These are phyloP conservation scores for Ogataea salicorniae DNA, from an alignment of 805 yeast species.

Conservation along the genomic window DNA sequence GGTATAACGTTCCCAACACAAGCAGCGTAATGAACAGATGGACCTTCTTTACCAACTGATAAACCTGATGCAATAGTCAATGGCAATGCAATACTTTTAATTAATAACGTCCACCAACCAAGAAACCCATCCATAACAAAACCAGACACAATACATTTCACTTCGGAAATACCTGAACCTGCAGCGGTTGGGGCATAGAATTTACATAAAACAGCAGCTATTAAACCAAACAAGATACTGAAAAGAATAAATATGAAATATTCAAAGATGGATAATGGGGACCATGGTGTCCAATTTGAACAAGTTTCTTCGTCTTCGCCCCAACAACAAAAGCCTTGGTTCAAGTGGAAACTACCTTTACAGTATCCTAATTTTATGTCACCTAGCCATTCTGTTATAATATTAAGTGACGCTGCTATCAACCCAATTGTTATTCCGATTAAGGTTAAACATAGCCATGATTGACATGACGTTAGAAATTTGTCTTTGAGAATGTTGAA, in stretches of 20 bases:
- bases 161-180: slow-evolving; percentile 96
- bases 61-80: slow-evolving; percentile 89
- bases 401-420: slow-evolving; percentile 76
- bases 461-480: slow-evolving; percentile 38
- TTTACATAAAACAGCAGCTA: slow-evolving; percentile 66
- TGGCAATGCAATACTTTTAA: slow-evolving; percentile 80
- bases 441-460: slow-evolving; percentile 68
- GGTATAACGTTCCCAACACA: slow-evolving; percentile 88
- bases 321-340: slow-evolving; percentile 78
- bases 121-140: slow-evolving; percentile 75
- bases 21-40: slow-evolving; percentile 95
- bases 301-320: slow-evolving; percentile 50
- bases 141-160: slow-evolving; percentile 90
- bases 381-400: slow-evolving; percentile 83
- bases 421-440: slow-evolving; percentile 78
- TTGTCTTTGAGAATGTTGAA: slow-evolving; percentile 19
- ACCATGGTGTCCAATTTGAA: slow-evolving; percentile 67
- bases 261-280: slow-evolving; percentile 31
- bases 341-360: slow-evolving; percentile 59
- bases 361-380: slow-evolving; percentile 79
- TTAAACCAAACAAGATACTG: slow-evolving; percentile 56
- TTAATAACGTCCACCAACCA: slow-evolving; percentile 61
- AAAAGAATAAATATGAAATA: slow-evolving; percentile 56
- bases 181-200: slow-evolving; percentile 84
- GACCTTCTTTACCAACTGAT: slow-evolving; percentile 96